Evolutionary conservation across 2,329 filamentous ascomycete species (phyloP).

Genomic region (Cladophialophora chaetospira): DNA sequence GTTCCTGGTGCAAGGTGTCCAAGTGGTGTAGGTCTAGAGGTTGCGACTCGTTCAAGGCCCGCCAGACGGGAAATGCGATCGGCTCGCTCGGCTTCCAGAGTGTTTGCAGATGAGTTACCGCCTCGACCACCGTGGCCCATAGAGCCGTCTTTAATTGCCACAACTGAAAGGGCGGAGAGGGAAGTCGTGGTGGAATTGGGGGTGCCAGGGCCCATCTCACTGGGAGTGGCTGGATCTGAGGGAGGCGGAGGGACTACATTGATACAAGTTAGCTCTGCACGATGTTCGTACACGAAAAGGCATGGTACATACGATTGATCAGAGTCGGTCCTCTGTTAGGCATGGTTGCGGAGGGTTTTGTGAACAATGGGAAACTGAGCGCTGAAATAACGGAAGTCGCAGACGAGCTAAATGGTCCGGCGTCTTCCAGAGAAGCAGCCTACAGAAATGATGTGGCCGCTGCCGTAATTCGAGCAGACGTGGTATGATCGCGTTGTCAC

Average conservation of each 20-base stretch:
- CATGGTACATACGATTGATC: constrained; percentile 26
- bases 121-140: constrained; percentile 68
- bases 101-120: constrained; percentile 65
- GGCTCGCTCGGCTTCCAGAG: constrained; percentile 85
- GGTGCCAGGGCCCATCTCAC: constrained; percentile 84
- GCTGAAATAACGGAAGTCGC: background rate
- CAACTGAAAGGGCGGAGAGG: constrained; percentile 86
- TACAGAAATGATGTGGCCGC: background rate
- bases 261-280: constrained; percentile 59
- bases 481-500: background rate
- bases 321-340: constrained; percentile 29
- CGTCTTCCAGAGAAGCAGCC: background rate
- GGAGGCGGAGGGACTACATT: constrained; percentile 83
- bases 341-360: constrained; percentile 18
- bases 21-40: constrained; percentile 59
- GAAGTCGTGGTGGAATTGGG: constrained; percentile 91
- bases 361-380: background rate
- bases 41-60: constrained; percentile 83
- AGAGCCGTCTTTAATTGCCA: constrained; percentile 94
- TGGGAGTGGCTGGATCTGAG: constrained; percentile 81
- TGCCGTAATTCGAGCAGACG: background rate
- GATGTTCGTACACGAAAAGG: background rate
- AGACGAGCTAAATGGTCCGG: background rate
- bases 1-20: constrained; percentile 42
- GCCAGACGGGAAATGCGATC: constrained; percentile 94